A percentile compares a stretch with the other conserved stretches of the same genome.
Evolutionary conservation across 192 early-diverging fungal species (phyloP).

Genomic region (Coemansia sp.): DNA sequence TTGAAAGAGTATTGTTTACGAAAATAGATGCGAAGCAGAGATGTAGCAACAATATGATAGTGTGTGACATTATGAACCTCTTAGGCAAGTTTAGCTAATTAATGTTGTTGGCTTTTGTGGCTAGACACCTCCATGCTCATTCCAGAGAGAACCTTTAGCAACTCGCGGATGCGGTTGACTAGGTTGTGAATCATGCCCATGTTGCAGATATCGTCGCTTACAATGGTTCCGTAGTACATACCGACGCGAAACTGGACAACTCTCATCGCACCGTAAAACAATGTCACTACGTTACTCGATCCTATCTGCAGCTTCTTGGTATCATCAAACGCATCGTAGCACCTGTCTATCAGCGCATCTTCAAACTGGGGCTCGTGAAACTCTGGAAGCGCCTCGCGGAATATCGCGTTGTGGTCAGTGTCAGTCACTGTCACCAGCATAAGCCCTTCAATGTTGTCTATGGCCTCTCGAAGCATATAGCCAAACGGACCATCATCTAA

Average conservation of each 20-base stretch:
- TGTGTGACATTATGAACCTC: no score
- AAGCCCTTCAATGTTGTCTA: slow-evolving; percentile 37
- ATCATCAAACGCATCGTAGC: slow-evolving; percentile 53
- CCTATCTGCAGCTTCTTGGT: slow-evolving; percentile 46
- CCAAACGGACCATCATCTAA: slow-evolving; percentile 39
- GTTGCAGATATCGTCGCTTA: slow-evolving; percentile 39
- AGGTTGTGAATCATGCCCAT: slow-evolving; percentile 50
- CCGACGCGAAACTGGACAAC: slow-evolving; percentile 53
- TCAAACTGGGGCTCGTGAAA: slow-evolving; percentile 53
- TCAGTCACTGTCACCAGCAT: slow-evolving; percentile 50
- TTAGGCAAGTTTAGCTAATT: neutral
- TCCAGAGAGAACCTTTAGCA: slow-evolving; percentile 25
- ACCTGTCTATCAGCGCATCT: slow-evolving; percentile 45
- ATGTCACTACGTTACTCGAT: slow-evolving; percentile 30
- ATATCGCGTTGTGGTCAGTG: slow-evolving; percentile 26
- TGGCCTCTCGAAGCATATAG: slow-evolving; percentile 42
- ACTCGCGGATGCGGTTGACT: slow-evolving; percentile 40
- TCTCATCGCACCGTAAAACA: slow-evolving; percentile 46
- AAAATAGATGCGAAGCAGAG: slow-evolving; percentile 12
- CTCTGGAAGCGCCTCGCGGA: slow-evolving; percentile 41
- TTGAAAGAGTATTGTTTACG: neutral
- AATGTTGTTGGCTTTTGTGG: neutral
- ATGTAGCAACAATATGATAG: neutral
- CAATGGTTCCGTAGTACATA: slow-evolving; percentile 49
- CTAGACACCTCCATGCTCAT: slow-evolving; percentile 17